Base-by-base conservation (phyloP, 2,329 filamentous ascomycete species). In the Fusarium lyarnte region DNA sequence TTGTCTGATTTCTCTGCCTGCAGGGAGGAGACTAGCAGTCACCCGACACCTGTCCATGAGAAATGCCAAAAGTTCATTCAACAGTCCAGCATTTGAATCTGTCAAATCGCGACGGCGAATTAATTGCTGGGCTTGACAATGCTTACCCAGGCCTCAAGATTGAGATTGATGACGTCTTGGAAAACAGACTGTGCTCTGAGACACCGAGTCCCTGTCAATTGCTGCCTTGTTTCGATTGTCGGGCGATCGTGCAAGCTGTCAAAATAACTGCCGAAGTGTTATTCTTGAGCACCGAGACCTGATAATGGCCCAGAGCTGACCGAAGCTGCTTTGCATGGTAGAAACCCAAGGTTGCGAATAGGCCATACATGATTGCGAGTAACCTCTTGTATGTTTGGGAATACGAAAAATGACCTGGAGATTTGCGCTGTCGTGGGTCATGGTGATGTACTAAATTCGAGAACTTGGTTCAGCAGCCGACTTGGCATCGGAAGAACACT, bases 71-170 rank as follows among this genome's bases (percentile, higher is more conserved):
- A 10, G 16, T 12, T n/a, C 45, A 17, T 21, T 49, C 16, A 1
- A 23, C 3, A 49, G 21, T 23, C 16, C 12, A 35, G 12, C 47
- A 35, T 25, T 25, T 14, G 29, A 51, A 10, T 25, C 16, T 5
- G n/a, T 2, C 19, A 21, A 8, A 12, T 53, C 2, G 19, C 14
- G 14, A 53, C 33, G 7, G 7, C 4, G 19, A 27, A n/a, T 27
- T 8, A n/a, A 21, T 38, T 5, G 33, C 2, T 14, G 19, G 10
- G 10, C 23, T 27, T 17, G 19, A 17, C 2, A 27, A 21, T 6
- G 23, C 19, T 13, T n/a, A 17, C 23, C 10, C 2, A 5, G 0
- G 9, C 19, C 14, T 39, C 4, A 13, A 27, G 8, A 17, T 17
- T 39, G 33, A 38, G 25, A 39, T n/a, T 13, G 10, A 39, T 53